Evolutionary conservation across 2,329 filamentous ascomycete genomes (phyloP), one percentile per base, ranked within the genome.

Genomic region (Trichoderma lentiforme): DNA sequence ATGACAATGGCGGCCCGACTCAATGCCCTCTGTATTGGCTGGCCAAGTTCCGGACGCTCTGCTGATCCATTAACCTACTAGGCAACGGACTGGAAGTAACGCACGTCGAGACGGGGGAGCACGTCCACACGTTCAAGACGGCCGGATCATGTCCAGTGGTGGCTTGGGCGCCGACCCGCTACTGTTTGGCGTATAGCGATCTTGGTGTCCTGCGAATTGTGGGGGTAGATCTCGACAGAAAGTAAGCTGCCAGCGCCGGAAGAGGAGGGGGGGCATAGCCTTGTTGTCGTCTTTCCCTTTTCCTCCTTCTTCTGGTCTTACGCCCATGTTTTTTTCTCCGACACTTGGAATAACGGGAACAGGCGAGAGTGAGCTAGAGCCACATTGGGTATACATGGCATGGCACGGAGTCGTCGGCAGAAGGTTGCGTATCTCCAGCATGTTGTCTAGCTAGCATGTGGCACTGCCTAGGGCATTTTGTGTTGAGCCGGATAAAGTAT

Each of bases 151-250:
- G 88, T 70, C 88, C 89, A 1, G 86, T 92, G 12, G 91, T 94
- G 8, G 88, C 91, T 3, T 95, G 92, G 92, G 92, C 93, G 74
- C 93, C 93, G 3, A 90, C 87, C 56, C 86, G 90, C 71, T 95
- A 95, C 79, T 90, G 88, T 75, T 81, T 95, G 72, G 93, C 92
- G 2, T 94, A 93, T 79, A 89, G 89, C 67, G 92, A 95, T 77
- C 81, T 89, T 43, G 91, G 91, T 1, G 87, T 87, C 65, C 80
- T 95, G 72, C 90, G 91, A 76, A 93, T 94, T 71, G 84, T 93
- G 62, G 91, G 90, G 12, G 82, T 88, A 47, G 88, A 89, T 74
- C 85, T 79, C 51, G 82, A 83, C 56, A 80, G 80, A 68, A 82
- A 82, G 73, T 82, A 77, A 75, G 47, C 51, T 65, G 73, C 67